Percentiles rank a stretch among this genome's conserved stretches.
Conservation (phyloP, 2,329 filamentous ascomycete genomes). For the Penicillium sp. region DNA sequence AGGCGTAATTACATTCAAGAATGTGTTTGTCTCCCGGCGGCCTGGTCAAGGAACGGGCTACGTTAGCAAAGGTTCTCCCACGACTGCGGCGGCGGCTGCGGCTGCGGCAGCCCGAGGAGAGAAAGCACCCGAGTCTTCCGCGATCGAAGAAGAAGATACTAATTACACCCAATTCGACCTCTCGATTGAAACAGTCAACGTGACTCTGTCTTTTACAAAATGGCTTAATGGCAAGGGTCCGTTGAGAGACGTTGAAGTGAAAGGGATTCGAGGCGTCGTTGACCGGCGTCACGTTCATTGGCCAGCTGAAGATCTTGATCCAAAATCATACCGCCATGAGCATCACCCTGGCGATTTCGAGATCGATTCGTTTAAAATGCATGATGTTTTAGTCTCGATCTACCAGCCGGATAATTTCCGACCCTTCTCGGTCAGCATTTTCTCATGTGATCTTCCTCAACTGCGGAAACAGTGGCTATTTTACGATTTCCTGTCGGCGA, state of each 20-base stretch:
- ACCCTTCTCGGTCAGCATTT: constrained; percentile 94
- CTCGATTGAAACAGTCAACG: constrained; percentile 90
- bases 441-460: constrained; percentile 87
- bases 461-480: constrained; percentile 95
- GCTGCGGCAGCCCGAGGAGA: constrained; percentile 59
- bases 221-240: constrained; percentile 98
- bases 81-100: constrained; percentile 75
- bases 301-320: constrained; percentile 64
- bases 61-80: constrained; percentile 87
- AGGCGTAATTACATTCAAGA: constrained; percentile 92
- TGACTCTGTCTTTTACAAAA: constrained; percentile 93
- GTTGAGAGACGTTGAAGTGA: constrained; percentile 85
- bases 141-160: constrained; percentile 66
- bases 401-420: constrained; percentile 86
- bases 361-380: constrained; percentile 92
- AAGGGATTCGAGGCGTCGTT: constrained; percentile 84
- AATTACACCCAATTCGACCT: constrained; percentile 98
- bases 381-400: constrained; percentile 84
- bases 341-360: constrained; percentile 93
- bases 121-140: constrained; percentile 29
- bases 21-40: constrained; percentile 88
- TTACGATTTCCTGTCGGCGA: constrained; percentile 93
- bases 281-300: constrained; percentile 81
- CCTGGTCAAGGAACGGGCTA: constrained; percentile 76
- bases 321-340: constrained; percentile 78